Base-by-base conservation (phyloP, 192 early-diverging fungal genomes). In the Gryganskiella cystojenkinii region DNA sequence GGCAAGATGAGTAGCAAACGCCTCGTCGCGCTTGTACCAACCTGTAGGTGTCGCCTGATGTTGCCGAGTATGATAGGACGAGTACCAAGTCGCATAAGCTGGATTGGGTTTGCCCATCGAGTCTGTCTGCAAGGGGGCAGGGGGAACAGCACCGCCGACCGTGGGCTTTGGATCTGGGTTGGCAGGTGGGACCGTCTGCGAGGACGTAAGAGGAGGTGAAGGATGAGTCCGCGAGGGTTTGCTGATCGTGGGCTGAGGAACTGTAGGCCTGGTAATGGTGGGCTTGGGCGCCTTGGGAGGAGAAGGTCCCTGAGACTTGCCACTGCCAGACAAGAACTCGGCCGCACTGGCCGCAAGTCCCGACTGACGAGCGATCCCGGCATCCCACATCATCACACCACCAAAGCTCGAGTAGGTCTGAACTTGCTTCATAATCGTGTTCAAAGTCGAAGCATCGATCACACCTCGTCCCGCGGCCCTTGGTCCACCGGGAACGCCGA, bases 321-420 rank as follows among this genome's bases (percentile, higher is more conserved):
- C 37, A 13, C 13, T 40, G 19, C 61, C 35, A 10, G 42, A 46
- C 15, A 75, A 45, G 45, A 56, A 62, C 40, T 44, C 35, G 5
- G 64, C 47, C 4, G 72, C 72, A 20, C 64, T 50, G 24, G 22
- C 58, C 11, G 72, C 72, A 7, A 75, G 33, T 14, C 72, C 72
- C 0, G 72, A 75, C 25, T 61, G 49, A 46, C 43, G 52, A 7
- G 72, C 43, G 6, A 67, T 44, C 0, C 72, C 72, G 19, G 64
- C 85, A 75, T 75, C 72, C 72, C 90, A 92, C 51, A 88, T 85
- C 90, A 92, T 92, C 10, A 90, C 90, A n/a, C 90, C 90, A 30
- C 88, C 90, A 61, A 90, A 86, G n/a, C 71, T 71, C 19, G 61
- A 62, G 52, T 84, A 81, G 52, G 80, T 55, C 5, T 28, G 42